These are phyloP conservation scores for Zygnema circumcarinatum DNA, from an alignment of 139 green algal species.

Conservation along the genomic window DNA sequence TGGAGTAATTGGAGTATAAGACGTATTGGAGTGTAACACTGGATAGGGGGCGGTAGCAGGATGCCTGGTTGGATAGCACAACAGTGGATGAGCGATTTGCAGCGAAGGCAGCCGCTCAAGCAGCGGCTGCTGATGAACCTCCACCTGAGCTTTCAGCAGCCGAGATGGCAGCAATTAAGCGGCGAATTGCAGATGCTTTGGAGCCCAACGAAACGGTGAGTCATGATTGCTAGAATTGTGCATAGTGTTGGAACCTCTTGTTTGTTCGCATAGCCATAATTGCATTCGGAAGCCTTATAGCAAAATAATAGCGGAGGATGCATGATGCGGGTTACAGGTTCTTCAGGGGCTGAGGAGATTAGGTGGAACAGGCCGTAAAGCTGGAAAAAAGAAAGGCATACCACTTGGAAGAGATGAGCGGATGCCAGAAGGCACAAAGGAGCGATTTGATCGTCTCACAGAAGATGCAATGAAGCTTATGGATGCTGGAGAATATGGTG, in stretches of 20 bases:
- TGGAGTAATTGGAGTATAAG: no score
- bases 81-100: constrained; percentile 32
- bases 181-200: constrained; percentile 45
- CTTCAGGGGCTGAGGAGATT: constrained; percentile 9
- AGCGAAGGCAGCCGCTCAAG: background rate
- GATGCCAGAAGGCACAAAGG: constrained; percentile 7
- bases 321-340: constrained; percentile 15
- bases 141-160: constrained; percentile 15
- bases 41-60: constrained; percentile 38
- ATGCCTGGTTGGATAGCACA: constrained; percentile 50
- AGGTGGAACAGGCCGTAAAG: constrained; percentile 2
- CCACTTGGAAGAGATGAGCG: background rate
- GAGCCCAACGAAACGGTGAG: constrained; percentile 42
- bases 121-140: background rate
- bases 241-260: background rate
- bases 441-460: constrained; percentile 40
- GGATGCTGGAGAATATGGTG: constrained; percentile 47
- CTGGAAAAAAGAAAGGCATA: background rate
- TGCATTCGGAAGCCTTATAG: no score
- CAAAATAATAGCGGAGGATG: no score
- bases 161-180: constrained; percentile 47
- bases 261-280: background rate
- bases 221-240: background rate
- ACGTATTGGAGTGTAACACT: no score
- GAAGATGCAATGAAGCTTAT: constrained; percentile 47